Evolutionary conservation across 441 rosid genomes (phyloP).

Genomic region (Breynia disticha): DNA sequence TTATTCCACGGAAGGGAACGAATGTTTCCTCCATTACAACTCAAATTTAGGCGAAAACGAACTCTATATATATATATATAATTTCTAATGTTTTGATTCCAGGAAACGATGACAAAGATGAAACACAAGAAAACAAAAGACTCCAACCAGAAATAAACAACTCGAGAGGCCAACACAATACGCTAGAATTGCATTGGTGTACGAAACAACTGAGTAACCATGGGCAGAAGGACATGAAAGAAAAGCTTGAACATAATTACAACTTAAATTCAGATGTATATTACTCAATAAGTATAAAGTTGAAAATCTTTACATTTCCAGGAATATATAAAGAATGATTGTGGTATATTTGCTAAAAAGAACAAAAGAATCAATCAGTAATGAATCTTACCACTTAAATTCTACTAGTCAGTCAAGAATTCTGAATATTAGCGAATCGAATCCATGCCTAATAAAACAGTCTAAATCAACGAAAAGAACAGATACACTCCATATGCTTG

Average conservation of each 20-base stretch:
- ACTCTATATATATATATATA: neutral
- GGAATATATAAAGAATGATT: slow-evolving; percentile 29
- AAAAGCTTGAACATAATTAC: slow-evolving; percentile 14
- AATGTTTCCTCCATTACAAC: slow-evolving; percentile 69
- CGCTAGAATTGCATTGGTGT: slow-evolving; percentile 29
- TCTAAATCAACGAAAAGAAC: slow-evolving; percentile 27
- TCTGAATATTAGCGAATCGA: slow-evolving; percentile 26
- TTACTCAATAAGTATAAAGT: slow-evolving; percentile 15
- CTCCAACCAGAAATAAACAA: slow-evolving; percentile 17
- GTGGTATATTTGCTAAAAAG: slow-evolving; percentile 16
- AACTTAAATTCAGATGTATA: slow-evolving; percentile 11
- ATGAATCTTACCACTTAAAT: slow-evolving; percentile 24
- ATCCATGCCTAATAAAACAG: slow-evolving; percentile 18
- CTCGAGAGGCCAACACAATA: slow-evolving; percentile 48
- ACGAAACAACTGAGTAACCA: slow-evolving; percentile 15
- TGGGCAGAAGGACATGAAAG: slow-evolving; percentile 26
- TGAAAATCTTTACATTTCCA: slow-evolving; percentile 25
- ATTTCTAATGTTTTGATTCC: neutral
- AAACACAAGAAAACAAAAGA: slow-evolving; percentile 17
- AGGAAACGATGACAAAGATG: slow-evolving; percentile 9
- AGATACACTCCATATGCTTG: slow-evolving; percentile 28
- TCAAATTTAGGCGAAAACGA: slow-evolving; percentile 16
- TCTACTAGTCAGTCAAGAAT: slow-evolving; percentile 13
- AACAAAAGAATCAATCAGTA: slow-evolving; percentile 32
- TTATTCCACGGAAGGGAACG: slow-evolving; percentile 74